A percentile compares a stretch with the other conserved stretches of the same genome.
phyloP scores from a whole-genome alignment of 352 stramenopile species.

The Phytopythium chamaehyphon region DNA sequence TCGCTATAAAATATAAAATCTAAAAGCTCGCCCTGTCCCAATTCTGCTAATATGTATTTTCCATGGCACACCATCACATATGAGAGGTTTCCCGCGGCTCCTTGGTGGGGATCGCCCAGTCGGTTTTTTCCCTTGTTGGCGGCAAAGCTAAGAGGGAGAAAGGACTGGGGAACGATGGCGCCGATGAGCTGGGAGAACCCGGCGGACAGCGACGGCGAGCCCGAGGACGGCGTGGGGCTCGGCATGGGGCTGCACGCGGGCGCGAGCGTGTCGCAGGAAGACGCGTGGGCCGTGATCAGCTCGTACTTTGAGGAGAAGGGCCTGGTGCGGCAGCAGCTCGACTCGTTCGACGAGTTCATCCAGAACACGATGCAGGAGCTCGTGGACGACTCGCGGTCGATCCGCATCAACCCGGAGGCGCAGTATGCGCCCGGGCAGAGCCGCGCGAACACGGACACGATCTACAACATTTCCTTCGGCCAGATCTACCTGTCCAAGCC shows the following conservation, averaged over 20 bases:
- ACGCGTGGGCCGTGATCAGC: slow-evolving; percentile 99
- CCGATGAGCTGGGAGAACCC: slow-evolving; percentile 71
- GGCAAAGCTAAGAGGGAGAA: slow-evolving; percentile 1
- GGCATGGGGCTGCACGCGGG: slow-evolving; percentile 46
- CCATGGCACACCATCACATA: too few species aligned
- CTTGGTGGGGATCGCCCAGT: slow-evolving; percentile 23
- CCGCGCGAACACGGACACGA: slow-evolving; percentile 89
- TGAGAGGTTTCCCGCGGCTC: too few species aligned
- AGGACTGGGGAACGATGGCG: slow-evolving; percentile 2
- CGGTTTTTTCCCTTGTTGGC: slow-evolving; percentile 12
- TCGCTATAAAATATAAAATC: too few species aligned
- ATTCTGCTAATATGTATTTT: too few species aligned
- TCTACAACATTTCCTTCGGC: slow-evolving; percentile 96
- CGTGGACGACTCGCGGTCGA: slow-evolving; percentile 96
- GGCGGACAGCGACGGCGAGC: slow-evolving; percentile 56
- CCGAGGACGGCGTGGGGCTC: slow-evolving; percentile 18
- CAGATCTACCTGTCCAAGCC: slow-evolving; percentile 98
- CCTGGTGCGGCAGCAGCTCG: slow-evolving; percentile 98
- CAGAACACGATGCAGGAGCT: slow-evolving; percentile 99
- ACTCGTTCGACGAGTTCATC: slow-evolving; percentile 99
- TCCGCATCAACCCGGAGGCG: slow-evolving; percentile 95
- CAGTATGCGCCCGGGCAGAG: slow-evolving; percentile 95
- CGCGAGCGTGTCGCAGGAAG: slow-evolving; percentile 95
- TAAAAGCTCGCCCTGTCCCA: too few species aligned
- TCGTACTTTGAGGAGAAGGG: slow-evolving; percentile 99